Evolutionary conservation across 176 grass and related monocot species (phyloP).

Genomic region (Carex myosuroides): DNA sequence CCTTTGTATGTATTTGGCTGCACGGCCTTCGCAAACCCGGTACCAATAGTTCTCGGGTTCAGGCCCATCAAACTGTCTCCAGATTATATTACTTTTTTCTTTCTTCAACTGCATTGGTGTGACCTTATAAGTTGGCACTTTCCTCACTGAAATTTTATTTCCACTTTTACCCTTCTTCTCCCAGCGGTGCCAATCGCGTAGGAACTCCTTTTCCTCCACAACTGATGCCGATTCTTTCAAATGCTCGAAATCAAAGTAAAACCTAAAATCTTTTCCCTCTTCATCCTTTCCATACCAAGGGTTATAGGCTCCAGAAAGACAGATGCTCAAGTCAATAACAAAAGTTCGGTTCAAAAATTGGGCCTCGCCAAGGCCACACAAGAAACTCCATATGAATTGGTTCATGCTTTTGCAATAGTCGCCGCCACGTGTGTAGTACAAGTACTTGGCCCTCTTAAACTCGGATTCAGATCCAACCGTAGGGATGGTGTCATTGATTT

Average conservation of each 20-base stretch:
- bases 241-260: slow-evolving; percentile 94
- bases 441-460: slow-evolving; percentile 61
- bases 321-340: slow-evolving; percentile 72
- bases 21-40: slow-evolving; percentile 76
- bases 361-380: slow-evolving; percentile 83
- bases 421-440: slow-evolving; percentile 84
- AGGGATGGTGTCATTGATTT: slow-evolving; percentile 89
- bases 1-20: slow-evolving; percentile 66
- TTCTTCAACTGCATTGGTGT: slow-evolving; percentile 88
- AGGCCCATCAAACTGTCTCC: slow-evolving; percentile 72
- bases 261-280: slow-evolving; percentile 83
- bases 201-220: slow-evolving; percentile 71
- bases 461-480: slow-evolving; percentile 64
- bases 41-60: slow-evolving; percentile 99
- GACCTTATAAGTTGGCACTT: slow-evolving; percentile 73
- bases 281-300: slow-evolving; percentile 59
- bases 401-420: slow-evolving; percentile 99
- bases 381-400: slow-evolving; percentile 87
- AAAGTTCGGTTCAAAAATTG: slow-evolving; percentile 93
- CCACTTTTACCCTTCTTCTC: slow-evolving; percentile 59
- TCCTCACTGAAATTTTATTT: slow-evolving; percentile 55
- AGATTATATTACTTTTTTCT: slow-evolving; percentile 72
- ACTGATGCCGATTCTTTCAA: slow-evolving; percentile 60
- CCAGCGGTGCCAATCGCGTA: slow-evolving; percentile 68
- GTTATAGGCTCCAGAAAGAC: slow-evolving; percentile 62